These are phyloP conservation scores for Penicillium sp. DNA, from an alignment of 2,329 filamentous ascomycete species.

Conservation along the genomic window DNA sequence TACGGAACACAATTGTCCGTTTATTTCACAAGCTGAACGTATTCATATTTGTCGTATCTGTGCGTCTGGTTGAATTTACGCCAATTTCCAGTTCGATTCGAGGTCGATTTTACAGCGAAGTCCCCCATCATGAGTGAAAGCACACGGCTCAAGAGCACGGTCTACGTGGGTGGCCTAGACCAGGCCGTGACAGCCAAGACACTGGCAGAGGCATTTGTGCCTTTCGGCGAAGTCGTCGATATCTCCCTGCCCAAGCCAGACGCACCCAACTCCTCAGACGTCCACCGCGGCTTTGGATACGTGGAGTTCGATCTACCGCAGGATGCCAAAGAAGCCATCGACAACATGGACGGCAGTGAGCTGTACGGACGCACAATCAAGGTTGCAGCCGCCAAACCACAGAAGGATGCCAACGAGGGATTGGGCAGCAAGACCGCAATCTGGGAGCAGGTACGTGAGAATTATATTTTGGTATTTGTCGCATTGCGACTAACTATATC, in stretches of 20 bases:
- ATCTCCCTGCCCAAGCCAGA: conserved; percentile 87
- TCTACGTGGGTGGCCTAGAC: conserved; percentile 87
- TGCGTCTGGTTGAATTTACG: not conserved
- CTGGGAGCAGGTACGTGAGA: conserved; percentile 80
- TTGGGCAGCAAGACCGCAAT: conserved; percentile 89
- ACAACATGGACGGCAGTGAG: conserved; percentile 98
- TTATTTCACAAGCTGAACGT: not conserved
- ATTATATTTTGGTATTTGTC: not conserved
- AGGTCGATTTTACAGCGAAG: conserved; percentile 3
- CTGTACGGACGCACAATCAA: conserved; percentile 89
- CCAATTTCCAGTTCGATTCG: not conserved
- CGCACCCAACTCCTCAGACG: conserved; percentile 68
- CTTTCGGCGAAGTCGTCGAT: conserved; percentile 92
- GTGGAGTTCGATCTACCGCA: conserved; percentile 84
- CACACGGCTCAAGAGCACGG: conserved; percentile 77
- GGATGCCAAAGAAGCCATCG: conserved; percentile 90
- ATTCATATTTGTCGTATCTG: not conserved
- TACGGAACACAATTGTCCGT: not conserved
- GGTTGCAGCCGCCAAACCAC: conserved; percentile 84
- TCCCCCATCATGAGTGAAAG: conserved; percentile 67
- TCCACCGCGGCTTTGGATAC: conserved; percentile 91
- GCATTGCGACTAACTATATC: conserved; percentile 20
- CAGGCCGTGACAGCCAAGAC: conserved; percentile 68
- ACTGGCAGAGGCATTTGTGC: conserved; percentile 86
- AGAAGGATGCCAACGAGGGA: conserved; percentile 82